phyloP scores from a whole-genome alignment of 768 basidiomycete species.

The Tephrocybe sp. region DNA sequence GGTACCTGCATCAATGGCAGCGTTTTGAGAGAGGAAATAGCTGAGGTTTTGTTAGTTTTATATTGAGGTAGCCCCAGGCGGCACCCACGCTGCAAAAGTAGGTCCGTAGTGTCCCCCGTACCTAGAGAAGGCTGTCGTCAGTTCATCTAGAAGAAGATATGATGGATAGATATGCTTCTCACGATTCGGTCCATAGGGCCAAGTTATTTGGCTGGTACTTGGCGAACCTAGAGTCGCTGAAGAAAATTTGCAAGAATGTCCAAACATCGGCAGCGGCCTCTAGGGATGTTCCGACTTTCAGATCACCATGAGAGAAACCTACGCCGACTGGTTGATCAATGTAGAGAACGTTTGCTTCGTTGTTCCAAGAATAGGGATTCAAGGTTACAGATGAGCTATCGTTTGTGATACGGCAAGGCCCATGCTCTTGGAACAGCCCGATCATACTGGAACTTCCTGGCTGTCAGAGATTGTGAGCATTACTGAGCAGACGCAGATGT shows the following conservation, averaged over 20 bases:
- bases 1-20: slow-evolving; percentile 48
- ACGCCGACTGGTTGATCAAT: slow-evolving; percentile 66
- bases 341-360: slow-evolving; percentile 55
- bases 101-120: slow-evolving; percentile 77
- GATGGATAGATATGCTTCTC: slow-evolving; percentile 16
- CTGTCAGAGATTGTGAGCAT: slow-evolving; percentile 20
- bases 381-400: slow-evolving; percentile 46
- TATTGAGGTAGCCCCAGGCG: too few species aligned
- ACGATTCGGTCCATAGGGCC: slow-evolving; percentile 68
- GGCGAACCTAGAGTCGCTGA: slow-evolving; percentile 53
- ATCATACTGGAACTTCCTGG: slow-evolving; percentile 59
- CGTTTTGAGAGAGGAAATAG: slow-evolving; percentile 60
- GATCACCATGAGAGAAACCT: slow-evolving; percentile 60
- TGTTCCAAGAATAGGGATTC: slow-evolving; percentile 63
- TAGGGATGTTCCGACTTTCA: slow-evolving; percentile 49
- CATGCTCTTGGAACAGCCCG: slow-evolving; percentile 73
- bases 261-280: slow-evolving; percentile 58
- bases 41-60: slow-evolving; percentile 23
- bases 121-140: slow-evolving; percentile 25
- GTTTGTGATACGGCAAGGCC: slow-evolving; percentile 69
- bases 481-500: background rate
- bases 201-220: slow-evolving; percentile 45
- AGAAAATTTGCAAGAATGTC: slow-evolving; percentile 64
- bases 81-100: slow-evolving; percentile 54
- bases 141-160: background rate